These are phyloP conservation scores for Wickerhamomyces strasburgensis DNA, from an alignment of 805 yeast species.

Conservation along the genomic window DNA sequence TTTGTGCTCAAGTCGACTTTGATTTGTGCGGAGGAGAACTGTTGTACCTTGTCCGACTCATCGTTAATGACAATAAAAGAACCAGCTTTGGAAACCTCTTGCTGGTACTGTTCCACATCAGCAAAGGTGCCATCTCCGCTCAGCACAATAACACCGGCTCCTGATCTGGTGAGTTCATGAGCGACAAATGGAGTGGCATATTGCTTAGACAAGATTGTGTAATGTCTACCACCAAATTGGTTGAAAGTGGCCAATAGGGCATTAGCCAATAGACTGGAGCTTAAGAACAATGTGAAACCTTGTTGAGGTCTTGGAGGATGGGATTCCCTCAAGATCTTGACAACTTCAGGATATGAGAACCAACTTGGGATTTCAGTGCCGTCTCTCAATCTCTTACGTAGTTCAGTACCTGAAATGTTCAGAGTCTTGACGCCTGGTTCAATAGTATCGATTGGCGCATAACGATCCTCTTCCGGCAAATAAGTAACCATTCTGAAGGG, in stretches of 20 bases:
- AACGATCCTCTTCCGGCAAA: conserved; percentile 90
- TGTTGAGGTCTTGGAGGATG: conserved; percentile 89
- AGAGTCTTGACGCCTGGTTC: conserved; percentile 75
- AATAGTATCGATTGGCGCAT: conserved; percentile 91
- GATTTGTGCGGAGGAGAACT: conserved; percentile 41
- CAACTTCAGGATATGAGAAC: conserved; percentile 97
- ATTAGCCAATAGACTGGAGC: conserved; percentile 61
- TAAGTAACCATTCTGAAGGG: conserved; percentile 97
- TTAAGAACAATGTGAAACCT: conserved; percentile 76
- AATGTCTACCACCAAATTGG: conserved; percentile 78
- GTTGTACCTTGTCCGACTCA: conserved; percentile 24
- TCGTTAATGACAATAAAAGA: conserved; percentile 44
- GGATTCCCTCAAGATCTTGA: conserved; percentile 79
- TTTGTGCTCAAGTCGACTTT: conserved; percentile 49
- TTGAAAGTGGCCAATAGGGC: conserved; percentile 88
- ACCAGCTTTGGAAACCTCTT: conserved; percentile 39
- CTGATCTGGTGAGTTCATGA: conserved; percentile 79
- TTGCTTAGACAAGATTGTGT: conserved; percentile 41
- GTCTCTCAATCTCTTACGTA: conserved; percentile 78
- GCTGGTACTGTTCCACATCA: conserved; percentile 8
- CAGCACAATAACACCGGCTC: conserved; percentile 81
- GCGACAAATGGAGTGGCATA: conserved; percentile 53
- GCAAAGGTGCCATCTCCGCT: conserved; percentile 9
- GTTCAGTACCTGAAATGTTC: conserved; percentile 91
- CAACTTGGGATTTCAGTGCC: conserved; percentile 91